Percentiles rank a stretch among this genome's conserved stretches.
Conservation (phyloP, 2,329 filamentous ascomycete species). For the Penicillium glabrum region DNA sequence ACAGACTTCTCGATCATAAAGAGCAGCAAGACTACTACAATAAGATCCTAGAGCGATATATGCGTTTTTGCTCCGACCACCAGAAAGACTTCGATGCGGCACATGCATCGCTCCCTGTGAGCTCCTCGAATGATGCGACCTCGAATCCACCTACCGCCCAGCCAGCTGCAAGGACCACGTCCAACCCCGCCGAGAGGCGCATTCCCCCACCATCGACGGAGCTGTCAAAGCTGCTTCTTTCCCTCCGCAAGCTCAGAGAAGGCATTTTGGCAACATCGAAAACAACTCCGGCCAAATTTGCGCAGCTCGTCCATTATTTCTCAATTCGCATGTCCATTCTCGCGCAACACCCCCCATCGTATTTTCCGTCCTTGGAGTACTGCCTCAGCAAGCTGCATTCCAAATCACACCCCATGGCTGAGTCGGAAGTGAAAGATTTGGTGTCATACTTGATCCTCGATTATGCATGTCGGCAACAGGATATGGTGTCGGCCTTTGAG, state of each 20-base stretch:
- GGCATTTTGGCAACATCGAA: conserved; percentile 73
- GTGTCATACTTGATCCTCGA: conserved; percentile 81
- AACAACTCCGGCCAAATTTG: conserved; percentile 74
- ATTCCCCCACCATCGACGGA: conserved; percentile 56
- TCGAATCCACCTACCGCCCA: conserved; percentile 39
- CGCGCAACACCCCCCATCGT: conserved; percentile 79
- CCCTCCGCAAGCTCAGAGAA: conserved; percentile 89
- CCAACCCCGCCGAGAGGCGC: conserved; percentile 21
- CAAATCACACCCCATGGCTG: conserved; percentile 63
- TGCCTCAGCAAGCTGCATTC: conserved; percentile 71
- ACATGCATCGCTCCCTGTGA: conserved; percentile 63
- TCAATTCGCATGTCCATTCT: conserved; percentile 82
- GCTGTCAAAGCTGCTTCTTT: conserved; percentile 72
- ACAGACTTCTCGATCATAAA: conserved; percentile 70
- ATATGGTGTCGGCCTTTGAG: conserved; percentile 71
- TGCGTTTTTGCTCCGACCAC: conserved; percentile 80
- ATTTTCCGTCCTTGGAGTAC: conserved; percentile 81
- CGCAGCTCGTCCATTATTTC: conserved; percentile 88
- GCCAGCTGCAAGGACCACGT: conserved; percentile 15
- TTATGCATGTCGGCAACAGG: conserved; percentile 76
- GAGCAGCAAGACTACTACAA: conserved; percentile 83
- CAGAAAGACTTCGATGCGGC: conserved; percentile 72
- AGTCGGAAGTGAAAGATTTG: conserved; percentile 75
- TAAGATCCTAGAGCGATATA: conserved; percentile 83
- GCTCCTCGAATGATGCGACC: conserved; percentile 39